These are phyloP conservation scores for Penicillium goetzii DNA, from an alignment of 495 filamentous ascomycete species.

Conservation along the genomic window DNA sequence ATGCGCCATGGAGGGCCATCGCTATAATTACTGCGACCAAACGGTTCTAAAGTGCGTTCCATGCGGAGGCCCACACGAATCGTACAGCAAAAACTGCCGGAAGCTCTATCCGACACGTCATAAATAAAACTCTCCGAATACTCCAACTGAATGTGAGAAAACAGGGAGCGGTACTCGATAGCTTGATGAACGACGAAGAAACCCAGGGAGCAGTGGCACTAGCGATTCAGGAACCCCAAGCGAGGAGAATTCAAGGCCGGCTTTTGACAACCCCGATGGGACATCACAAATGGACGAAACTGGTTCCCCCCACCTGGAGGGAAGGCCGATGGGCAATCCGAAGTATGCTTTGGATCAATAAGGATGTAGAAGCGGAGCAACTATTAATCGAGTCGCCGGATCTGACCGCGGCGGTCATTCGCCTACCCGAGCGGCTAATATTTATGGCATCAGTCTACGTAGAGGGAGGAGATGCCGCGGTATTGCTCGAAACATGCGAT, in stretches of 20 bases:
- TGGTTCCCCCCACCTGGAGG: conserved; percentile 25
- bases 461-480: conserved; percentile 17
- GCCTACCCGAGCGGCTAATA: conserved; percentile 10
- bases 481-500: conserved; percentile 16
- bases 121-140: conserved; percentile 35
- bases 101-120: conserved; percentile 28
- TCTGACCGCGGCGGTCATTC: conserved; percentile 31
- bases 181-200: conserved; percentile 36
- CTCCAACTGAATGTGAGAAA: conserved; percentile 40
- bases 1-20: conserved; percentile 32
- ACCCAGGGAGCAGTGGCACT: conserved; percentile 24
- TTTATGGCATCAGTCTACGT: conserved; percentile 37
- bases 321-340: conserved; percentile 30
- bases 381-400: conserved; percentile 31
- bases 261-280: conserved; percentile 32
- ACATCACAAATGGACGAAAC: conserved; percentile 37
- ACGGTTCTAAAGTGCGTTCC: conserved; percentile 1
- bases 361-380: conserved; percentile 34
- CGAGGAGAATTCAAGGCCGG: conserved; percentile 25
- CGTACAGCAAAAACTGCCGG: conserved; percentile 36
- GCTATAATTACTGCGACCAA: conserved; percentile 26
- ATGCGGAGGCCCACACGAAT: conserved; percentile 8
- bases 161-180: conserved; percentile 29
- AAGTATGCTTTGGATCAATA: conserved; percentile 40
- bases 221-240: conserved; percentile 33